Evolutionary conservation across 2,329 filamentous ascomycete species (phyloP).

Genomic region (Trichoderma sp.): DNA sequence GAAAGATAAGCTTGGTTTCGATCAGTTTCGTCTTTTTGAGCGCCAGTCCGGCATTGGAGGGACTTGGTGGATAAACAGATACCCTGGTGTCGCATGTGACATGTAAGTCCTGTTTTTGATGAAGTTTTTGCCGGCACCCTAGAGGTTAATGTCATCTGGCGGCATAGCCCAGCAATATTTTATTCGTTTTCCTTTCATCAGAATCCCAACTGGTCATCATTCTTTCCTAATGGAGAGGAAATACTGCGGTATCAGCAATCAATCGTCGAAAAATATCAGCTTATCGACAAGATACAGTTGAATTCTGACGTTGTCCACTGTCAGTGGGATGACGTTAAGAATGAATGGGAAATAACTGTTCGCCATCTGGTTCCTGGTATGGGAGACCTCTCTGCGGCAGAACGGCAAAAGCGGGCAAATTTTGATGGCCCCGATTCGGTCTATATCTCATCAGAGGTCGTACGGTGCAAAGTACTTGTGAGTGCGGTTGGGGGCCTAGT

Average conservation of each 20-base stretch:
- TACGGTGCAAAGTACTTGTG: neutral
- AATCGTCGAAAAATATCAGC: neutral
- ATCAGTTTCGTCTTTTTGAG: neutral
- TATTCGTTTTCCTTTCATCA: neutral
- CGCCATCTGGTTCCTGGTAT: neutral
- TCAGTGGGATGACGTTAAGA: neutral
- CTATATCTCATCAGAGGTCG: neutral
- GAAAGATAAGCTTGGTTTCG: neutral
- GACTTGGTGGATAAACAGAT: constrained; percentile 57
- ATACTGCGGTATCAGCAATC: neutral
- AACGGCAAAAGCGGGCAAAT: neutral
- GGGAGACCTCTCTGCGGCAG: neutral
- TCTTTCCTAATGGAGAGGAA: neutral
- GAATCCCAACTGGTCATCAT: neutral
- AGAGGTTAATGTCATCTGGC: neutral
- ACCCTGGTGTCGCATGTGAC: constrained; percentile 56
- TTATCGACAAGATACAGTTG: neutral
- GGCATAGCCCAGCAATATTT: neutral
- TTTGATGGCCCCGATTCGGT: neutral
- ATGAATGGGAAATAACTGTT: neutral
- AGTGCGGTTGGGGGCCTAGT: neutral
- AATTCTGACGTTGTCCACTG: neutral
- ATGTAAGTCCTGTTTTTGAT: constrained; percentile 29
- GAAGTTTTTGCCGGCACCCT: neutral
- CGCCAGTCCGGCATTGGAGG: constrained; percentile 42